Conservation (phyloP, 352 stramenopile genomes). For the Phytophthora ohioensis region DNA sequence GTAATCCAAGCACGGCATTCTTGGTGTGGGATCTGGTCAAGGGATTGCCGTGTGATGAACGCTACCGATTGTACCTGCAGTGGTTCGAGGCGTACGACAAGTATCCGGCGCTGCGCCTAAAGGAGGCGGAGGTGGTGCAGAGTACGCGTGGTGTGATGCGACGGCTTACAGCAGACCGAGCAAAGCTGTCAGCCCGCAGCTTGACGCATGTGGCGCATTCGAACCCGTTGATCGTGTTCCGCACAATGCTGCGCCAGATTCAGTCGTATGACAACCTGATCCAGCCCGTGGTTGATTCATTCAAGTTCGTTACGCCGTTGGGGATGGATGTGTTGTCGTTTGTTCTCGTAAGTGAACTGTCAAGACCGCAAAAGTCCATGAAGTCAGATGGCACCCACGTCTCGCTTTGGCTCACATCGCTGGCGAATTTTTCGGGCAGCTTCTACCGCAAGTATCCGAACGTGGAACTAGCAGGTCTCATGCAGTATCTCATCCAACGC, state of each 20-base stretch:
- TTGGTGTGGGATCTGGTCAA: constrained; percentile 89
- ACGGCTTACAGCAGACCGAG: constrained; percentile 81
- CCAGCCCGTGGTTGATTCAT: constrained; percentile 95
- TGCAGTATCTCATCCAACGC: constrained; percentile 92
- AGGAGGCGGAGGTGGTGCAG: constrained; percentile 77
- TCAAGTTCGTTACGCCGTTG: constrained; percentile 94
- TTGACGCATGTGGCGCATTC: constrained; percentile 92
- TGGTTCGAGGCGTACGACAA: constrained; percentile 76
- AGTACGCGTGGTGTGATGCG: constrained; percentile 82
- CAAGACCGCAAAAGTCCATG: constrained; percentile 86
- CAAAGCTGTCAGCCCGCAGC: constrained; percentile 76
- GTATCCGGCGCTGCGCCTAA: constrained; percentile 67
- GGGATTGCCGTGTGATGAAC: constrained; percentile 74
- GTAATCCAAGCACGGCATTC: constrained; percentile 79
- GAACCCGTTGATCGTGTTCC: constrained; percentile 95
- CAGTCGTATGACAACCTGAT: constrained; percentile 98
- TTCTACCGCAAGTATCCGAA: constrained; percentile 95
- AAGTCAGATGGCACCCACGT: constrained; percentile 92
- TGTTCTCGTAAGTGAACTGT: constrained; percentile 92
- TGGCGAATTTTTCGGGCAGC: constrained; percentile 94
- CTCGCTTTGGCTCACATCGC: constrained; percentile 93
- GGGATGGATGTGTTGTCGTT: constrained; percentile 95
- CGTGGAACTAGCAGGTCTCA: constrained; percentile 92
- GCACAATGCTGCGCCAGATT: constrained; percentile 95
- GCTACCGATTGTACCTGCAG: constrained; percentile 84